Conservation (phyloP, 106 monocot genomes). For the Acorus calamus region DNA sequence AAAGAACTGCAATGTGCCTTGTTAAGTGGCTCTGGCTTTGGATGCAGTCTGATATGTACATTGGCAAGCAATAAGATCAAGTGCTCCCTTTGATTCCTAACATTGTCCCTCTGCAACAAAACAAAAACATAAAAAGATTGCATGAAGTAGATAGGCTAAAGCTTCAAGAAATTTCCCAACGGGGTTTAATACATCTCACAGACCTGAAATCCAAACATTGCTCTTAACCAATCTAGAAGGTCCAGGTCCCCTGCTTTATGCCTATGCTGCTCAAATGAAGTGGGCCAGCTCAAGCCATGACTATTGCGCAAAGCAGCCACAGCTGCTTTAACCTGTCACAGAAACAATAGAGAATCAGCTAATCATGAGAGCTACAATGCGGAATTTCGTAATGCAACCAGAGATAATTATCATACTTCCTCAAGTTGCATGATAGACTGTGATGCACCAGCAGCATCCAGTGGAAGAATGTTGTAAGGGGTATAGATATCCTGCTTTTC, state of each 20-base stretch:
- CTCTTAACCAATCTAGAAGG: conserved; percentile 89
- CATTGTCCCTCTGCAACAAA: conserved; percentile 65
- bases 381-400: background rate
- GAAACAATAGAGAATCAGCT: background rate
- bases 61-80: conserved; percentile 81
- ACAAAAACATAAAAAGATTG: background rate
- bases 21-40: conserved; percentile 93
- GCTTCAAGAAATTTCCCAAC: background rate
- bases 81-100: conserved; percentile 90
- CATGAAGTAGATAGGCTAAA: background rate
- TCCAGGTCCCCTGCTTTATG: conserved; percentile 83
- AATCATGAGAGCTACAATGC: background rate
- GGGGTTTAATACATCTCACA: background rate
- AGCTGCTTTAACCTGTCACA: conserved; percentile 74
- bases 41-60: conserved; percentile 71
- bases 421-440: conserved; percentile 99
- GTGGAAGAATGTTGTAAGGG: conserved; percentile 92
- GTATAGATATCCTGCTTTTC: conserved; percentile 90
- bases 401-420: conserved; percentile 38
- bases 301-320: conserved; percentile 72
- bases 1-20: conserved; percentile 32
- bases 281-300: conserved; percentile 71
- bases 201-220: conserved; percentile 99
- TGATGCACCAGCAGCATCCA: conserved; percentile 95
- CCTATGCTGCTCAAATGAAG: conserved; percentile 66